These are phyloP conservation scores for Tephrocybe rancida DNA, from an alignment of 768 basidiomycete genomes.

Conservation along the genomic window DNA sequence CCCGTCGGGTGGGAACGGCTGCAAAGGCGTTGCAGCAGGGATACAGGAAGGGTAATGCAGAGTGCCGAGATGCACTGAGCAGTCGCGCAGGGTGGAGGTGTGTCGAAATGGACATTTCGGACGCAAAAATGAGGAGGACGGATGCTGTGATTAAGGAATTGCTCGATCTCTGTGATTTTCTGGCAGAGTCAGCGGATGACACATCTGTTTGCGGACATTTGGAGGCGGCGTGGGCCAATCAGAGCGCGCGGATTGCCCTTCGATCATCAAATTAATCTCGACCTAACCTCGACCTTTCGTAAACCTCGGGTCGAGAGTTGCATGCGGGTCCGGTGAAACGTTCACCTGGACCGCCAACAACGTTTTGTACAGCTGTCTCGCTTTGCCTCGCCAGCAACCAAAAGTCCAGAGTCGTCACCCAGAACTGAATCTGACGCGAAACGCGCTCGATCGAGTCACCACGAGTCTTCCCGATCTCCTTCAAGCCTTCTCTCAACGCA, in stretches of 20 bases:
- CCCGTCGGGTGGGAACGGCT: slow-evolving; percentile 47
- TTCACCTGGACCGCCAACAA: no score
- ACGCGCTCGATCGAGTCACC: no score
- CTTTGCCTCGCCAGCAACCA: no score
- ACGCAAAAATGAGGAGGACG: not conserved
- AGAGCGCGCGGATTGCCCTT: slow-evolving; percentile 14
- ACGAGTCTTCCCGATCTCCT: no score
- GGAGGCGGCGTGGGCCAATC: slow-evolving; percentile 16
- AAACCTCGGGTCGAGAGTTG: no score
- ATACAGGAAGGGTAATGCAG: slow-evolving; percentile 32
- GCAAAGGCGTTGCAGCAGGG: slow-evolving; percentile 29
- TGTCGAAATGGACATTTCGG: slow-evolving; percentile 26
- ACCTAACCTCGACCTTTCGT: no score
- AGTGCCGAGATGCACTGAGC: slow-evolving; percentile 31
- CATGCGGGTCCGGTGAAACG: no score
- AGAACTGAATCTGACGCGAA: no score
- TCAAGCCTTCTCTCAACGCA: no score
- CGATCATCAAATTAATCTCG: no score
- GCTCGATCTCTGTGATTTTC: slow-evolving; percentile 8
- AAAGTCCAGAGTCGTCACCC: no score
- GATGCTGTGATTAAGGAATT: not conserved
- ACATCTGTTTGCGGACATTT: slow-evolving; percentile 16
- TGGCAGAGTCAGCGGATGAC: slow-evolving; percentile 13
- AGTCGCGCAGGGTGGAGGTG: slow-evolving; percentile 28
- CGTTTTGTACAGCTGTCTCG: no score